These are phyloP conservation scores for Trichoderma guizhouense DNA, from an alignment of 2,329 filamentous ascomycete species.

Conservation along the genomic window DNA sequence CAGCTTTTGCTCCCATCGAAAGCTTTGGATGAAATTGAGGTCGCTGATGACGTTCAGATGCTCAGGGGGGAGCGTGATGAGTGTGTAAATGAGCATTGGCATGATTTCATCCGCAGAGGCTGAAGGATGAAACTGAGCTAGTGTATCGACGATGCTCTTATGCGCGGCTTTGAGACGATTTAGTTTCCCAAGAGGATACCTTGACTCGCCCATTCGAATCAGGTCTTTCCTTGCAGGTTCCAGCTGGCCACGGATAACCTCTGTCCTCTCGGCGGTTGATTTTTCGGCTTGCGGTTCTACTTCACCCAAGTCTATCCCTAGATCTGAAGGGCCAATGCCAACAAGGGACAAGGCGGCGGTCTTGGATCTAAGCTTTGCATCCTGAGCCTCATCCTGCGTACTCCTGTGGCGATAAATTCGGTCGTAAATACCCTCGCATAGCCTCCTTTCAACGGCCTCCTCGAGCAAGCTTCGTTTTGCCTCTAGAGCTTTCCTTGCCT, in stretches of 20 bases:
- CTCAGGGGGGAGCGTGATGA: constrained; percentile 86
- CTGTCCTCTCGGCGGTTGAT: constrained; percentile 54
- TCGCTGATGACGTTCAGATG: constrained; percentile 90
- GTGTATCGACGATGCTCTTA: constrained; percentile 89
- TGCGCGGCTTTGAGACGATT: constrained; percentile 84
- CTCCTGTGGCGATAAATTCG: constrained; percentile 88
- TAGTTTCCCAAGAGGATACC: constrained; percentile 86
- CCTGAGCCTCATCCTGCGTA: constrained; percentile 90
- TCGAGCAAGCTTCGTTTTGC: constrained; percentile 74
- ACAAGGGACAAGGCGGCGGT: constrained; percentile 88
- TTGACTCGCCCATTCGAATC: constrained; percentile 77
- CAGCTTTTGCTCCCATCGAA: constrained; percentile 79
- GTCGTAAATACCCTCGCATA: constrained; percentile 81
- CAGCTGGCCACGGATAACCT: constrained; percentile 70
- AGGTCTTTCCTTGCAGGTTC: constrained; percentile 67
- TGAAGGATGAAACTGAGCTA: constrained; percentile 64
- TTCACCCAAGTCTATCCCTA: constrained; percentile 71
- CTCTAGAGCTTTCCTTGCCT: constrained; percentile 73
- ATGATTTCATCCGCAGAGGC: constrained; percentile 97
- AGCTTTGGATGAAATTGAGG: constrained; percentile 88
- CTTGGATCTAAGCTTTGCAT: constrained; percentile 91
- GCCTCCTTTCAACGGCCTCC: constrained; percentile 83
- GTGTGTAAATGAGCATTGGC: constrained; percentile 91
- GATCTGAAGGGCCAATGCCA: constrained; percentile 80
- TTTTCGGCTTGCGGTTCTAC: constrained; percentile 51